Evolutionary conservation across 2,329 filamentous ascomycete genomes (phyloP).

Genomic region (Remersonia thermophila): DNA sequence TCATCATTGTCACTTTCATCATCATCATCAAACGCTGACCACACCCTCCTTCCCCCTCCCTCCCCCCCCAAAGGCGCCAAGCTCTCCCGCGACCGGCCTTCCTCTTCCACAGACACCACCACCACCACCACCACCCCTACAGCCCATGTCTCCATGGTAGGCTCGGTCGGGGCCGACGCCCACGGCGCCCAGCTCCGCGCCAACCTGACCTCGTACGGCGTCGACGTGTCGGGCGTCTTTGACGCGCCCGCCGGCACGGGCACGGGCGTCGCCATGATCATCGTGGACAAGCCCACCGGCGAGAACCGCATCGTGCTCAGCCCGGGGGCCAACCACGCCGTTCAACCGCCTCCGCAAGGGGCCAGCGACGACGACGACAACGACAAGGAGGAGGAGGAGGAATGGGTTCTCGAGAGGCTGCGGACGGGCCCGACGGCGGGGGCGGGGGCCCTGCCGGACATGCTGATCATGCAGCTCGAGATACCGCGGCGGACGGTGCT

Average conservation of each 20-base stretch:
- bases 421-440: conserved; percentile 23
- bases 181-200: conserved; percentile 49
- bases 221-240: conserved; percentile 31
- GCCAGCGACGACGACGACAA: not conserved
- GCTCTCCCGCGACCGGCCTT: conserved; percentile 48
- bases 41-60: too few relatives aligned
- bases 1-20: too few relatives aligned
- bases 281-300: conserved; percentile 59
- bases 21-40: too few relatives aligned
- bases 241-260: conserved; percentile 29
- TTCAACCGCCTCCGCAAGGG: conserved; percentile 19
- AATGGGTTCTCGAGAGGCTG: not conserved
- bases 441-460: conserved; percentile 29
- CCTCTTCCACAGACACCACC: conserved; percentile 23
- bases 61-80: conserved; percentile 41
- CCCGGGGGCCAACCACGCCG: conserved; percentile 55
- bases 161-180: conserved; percentile 57
- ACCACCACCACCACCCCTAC: conserved; percentile 15
- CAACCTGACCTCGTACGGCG: conserved; percentile 47
- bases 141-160: conserved; percentile 54
- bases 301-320: conserved; percentile 68
- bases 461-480: conserved; percentile 69
- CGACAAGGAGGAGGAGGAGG: conserved; percentile 12
- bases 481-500: conserved; percentile 56
- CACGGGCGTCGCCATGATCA: conserved; percentile 62